Evolutionary conservation across 2,329 filamentous ascomycete species (phyloP).

Genomic region (Aspergillus fumigatiaffinis): DNA sequence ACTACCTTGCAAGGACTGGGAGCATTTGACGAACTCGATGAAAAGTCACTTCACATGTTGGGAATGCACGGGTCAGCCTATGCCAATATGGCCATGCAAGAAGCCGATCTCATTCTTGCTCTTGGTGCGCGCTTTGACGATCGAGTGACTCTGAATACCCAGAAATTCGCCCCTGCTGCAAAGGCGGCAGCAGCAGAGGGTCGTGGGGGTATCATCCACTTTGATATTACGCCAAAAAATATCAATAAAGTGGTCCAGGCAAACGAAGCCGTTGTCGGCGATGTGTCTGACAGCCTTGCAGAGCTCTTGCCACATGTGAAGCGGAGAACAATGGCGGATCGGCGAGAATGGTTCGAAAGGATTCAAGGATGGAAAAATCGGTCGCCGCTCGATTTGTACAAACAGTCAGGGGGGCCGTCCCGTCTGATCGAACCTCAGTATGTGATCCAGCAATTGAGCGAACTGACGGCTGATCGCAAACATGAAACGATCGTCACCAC

Average conservation of each 20-base stretch:
- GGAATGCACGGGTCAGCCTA: constrained; percentile 98
- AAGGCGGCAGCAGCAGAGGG: constrained; percentile 60
- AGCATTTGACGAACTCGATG: constrained; percentile 85
- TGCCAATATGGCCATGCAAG: constrained; percentile 97
- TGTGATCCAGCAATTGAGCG: constrained; percentile 83
- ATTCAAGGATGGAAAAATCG: constrained; percentile 88
- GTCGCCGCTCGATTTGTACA: constrained; percentile 80
- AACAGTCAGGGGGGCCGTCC: constrained; percentile 63
- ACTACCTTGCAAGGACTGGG: constrained; percentile 94
- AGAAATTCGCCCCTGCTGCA: constrained; percentile 86
- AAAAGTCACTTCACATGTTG: constrained; percentile 95
- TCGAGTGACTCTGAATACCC: constrained; percentile 76
- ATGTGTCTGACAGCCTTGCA: constrained; percentile 74
- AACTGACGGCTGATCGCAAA: constrained; percentile 75
- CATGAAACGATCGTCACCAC: constrained; percentile 83
- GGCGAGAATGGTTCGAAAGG: constrained; percentile 82
- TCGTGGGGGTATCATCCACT: constrained; percentile 92
- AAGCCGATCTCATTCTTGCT: constrained; percentile 92
- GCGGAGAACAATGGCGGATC: constrained; percentile 50
- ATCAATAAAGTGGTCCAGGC: constrained; percentile 99
- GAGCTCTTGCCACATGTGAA: constrained; percentile 68
- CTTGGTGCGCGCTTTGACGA: constrained; percentile 94
- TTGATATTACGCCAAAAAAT: constrained; percentile 99
- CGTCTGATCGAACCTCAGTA: constrained; percentile 92
- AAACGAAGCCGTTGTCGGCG: constrained; percentile 90